Conservation (phyloP, 1,284 basidiomycete genomes). For the Ustilago tritici region DNA sequence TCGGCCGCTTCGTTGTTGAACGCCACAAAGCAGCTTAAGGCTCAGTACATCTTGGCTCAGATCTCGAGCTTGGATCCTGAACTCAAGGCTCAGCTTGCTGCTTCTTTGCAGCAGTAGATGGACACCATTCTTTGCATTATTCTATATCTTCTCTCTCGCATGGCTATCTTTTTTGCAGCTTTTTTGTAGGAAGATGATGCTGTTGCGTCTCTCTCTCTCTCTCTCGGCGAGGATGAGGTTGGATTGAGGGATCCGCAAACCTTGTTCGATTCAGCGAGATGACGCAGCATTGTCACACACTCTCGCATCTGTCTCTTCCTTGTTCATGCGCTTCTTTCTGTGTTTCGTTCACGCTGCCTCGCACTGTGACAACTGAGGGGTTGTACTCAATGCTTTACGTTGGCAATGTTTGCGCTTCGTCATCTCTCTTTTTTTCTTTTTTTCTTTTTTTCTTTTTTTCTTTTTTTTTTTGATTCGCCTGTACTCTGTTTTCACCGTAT, state of each 20-base stretch:
- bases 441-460: slow-evolving; percentile 13
- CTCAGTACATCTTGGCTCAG: slow-evolving; percentile 59
- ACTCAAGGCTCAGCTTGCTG: slow-evolving; percentile 45
- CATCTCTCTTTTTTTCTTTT: slow-evolving; percentile 10
- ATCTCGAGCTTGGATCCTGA: slow-evolving; percentile 64
- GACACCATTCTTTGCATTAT: not conserved
- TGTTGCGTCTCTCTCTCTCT: too few species aligned
- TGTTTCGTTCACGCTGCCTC: not conserved
- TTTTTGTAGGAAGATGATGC: not conserved
- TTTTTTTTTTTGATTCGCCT: slow-evolving; percentile 12
- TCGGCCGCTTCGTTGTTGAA: slow-evolving; percentile 48
- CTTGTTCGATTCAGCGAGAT: not conserved
- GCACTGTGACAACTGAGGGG: slow-evolving; percentile 33
- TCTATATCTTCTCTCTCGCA: not conserved
- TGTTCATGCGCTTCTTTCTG: not conserved
- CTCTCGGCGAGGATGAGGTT: not conserved
- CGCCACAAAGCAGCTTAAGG: slow-evolving; percentile 56
- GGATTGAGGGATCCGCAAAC: slow-evolving; percentile 45
- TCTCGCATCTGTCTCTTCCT: not conserved
- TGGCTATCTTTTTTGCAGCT: not conserved
- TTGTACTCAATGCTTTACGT: slow-evolving; percentile 14
- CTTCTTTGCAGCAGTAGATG: slow-evolving; percentile 31
- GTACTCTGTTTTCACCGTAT: slow-evolving; percentile 34
- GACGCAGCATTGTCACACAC: not conserved
- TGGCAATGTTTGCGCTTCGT: not conserved